Percentiles rank a stretch among this genome's conserved stretches.
phyloP scores from a whole-genome alignment of 805 yeast genomes.

The Myxozyma kluyveri region DNA sequence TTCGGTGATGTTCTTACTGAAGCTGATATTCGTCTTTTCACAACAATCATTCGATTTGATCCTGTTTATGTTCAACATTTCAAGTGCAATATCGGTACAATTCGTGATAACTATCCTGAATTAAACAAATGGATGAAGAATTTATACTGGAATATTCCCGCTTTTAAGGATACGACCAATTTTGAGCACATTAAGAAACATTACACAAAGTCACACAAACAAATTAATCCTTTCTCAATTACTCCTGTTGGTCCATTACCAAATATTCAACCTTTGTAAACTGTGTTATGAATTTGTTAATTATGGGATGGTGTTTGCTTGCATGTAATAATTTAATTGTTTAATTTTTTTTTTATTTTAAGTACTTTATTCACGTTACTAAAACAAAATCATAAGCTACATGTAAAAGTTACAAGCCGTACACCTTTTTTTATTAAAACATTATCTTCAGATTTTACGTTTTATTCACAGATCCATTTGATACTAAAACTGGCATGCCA shows the following conservation, averaged over 20 bases:
- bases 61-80: conserved; percentile 93
- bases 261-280: conserved; percentile 51
- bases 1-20: conserved; percentile 73
- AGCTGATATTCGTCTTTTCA: conserved; percentile 82
- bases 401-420: too few relatives aligned
- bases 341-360: not conserved
- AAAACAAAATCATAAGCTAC: too few relatives aligned
- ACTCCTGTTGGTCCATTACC: conserved; percentile 90
- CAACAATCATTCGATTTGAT: conserved; percentile 88
- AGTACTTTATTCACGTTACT: too few relatives aligned
- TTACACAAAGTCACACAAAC: conserved; percentile 72
- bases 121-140: conserved; percentile 77
- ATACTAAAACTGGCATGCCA: too few relatives aligned
- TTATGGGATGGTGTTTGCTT: too few relatives aligned
- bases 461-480: too few relatives aligned
- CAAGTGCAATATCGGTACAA: conserved; percentile 82
- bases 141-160: conserved; percentile 75
- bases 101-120: conserved; percentile 74
- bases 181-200: conserved; percentile 89
- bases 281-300: too few relatives aligned
- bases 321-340: too few relatives aligned
- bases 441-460: too few relatives aligned
- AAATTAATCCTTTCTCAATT: conserved; percentile 76
- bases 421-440: too few relatives aligned
- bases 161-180: conserved; percentile 73